These are phyloP conservation scores for Mycena floridula DNA, from an alignment of 768 basidiomycete genomes.

Conservation along the genomic window DNA sequence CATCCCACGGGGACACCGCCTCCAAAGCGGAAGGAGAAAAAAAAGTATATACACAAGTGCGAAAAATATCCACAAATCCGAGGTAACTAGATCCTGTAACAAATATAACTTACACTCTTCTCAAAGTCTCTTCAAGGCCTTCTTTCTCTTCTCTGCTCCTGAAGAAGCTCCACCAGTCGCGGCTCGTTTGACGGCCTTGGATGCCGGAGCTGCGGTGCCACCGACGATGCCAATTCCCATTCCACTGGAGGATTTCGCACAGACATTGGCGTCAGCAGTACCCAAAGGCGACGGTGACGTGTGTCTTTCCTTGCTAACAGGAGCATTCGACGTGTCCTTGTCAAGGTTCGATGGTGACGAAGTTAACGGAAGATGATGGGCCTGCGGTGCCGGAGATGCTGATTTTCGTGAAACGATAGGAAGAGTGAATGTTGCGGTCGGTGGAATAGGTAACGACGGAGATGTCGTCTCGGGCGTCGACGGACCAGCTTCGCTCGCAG, in stretches of 20 bases:
- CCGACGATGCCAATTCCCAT: conserved; percentile 27
- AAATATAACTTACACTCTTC: no score
- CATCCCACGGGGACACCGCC: no score
- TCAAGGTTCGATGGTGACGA: conserved; percentile 26
- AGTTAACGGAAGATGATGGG: conserved; percentile 34
- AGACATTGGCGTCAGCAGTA: conserved; percentile 66
- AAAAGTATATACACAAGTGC: no score
- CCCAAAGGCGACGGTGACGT: conserved; percentile 64
- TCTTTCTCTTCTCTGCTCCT: conserved; percentile 80
- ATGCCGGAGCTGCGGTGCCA: conserved; percentile 23
- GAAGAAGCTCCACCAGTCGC: conserved; percentile 44
- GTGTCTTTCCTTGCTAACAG: conserved; percentile 49
- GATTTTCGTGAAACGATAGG: conserved; percentile 41
- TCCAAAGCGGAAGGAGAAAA: no score
- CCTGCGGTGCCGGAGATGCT: conserved; percentile 34
- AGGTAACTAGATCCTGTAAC: no score
- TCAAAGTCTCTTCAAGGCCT: conserved; percentile 80
- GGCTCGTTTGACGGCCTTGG: conserved; percentile 67
- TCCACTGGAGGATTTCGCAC: conserved; percentile 26
- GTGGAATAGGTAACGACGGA: conserved; percentile 10
- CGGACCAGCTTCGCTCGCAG: conserved; percentile 16
- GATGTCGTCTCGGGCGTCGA: conserved; percentile 12
- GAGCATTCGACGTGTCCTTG: conserved; percentile 27
- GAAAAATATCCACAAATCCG: no score
- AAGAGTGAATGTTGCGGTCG: conserved; percentile 28